Evolutionary conservation across 768 basidiomycete species (phyloP).

Genomic region (Gautieria morchelliformis): DNA sequence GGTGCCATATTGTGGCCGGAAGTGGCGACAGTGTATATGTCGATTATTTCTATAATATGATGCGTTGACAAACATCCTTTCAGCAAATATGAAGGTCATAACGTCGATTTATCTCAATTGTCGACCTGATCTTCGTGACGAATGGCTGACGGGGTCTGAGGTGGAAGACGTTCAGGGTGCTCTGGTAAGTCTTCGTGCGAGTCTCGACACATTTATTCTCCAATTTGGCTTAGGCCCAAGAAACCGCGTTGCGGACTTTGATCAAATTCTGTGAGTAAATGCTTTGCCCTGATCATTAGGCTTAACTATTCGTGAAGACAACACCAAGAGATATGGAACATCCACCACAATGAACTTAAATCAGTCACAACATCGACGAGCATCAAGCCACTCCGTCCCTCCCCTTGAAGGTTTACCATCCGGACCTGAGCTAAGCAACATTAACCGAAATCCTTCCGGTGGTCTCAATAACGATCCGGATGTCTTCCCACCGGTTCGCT

Average conservation of each 20-base stretch:
- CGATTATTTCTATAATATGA: not conserved
- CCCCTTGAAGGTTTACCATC: conserved; percentile 60
- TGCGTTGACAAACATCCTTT: not conserved
- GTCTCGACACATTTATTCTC: not conserved
- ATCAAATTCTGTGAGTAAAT: conserved; percentile 80
- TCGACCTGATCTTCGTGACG: conserved; percentile 91
- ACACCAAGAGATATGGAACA: conserved; percentile 80
- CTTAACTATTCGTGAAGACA: conserved; percentile 43
- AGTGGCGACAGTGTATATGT: conserved; percentile 88
- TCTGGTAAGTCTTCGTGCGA: conserved; percentile 39
- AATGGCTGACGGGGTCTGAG: conserved; percentile 92
- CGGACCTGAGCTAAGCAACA: conserved; percentile 63
- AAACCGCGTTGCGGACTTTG: conserved; percentile 85
- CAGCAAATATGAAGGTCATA: conserved; percentile 99
- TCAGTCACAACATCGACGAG: conserved; percentile 49
- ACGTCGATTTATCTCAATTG: conserved; percentile 97
- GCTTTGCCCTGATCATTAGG: conserved; percentile 4
- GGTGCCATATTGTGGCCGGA: conserved; percentile 94
- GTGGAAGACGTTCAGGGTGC: conserved; percentile 90
- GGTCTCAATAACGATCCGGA: conserved; percentile 81
- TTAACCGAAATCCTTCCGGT: conserved; percentile 58
- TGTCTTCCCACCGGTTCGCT: conserved; percentile 90
- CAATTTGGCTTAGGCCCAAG: conserved; percentile 60
- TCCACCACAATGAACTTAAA: not conserved
- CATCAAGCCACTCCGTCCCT: conserved; percentile 76